Conservation (phyloP, 2,329 filamentous ascomycete species). For the Penicillium brevicompactum region DNA sequence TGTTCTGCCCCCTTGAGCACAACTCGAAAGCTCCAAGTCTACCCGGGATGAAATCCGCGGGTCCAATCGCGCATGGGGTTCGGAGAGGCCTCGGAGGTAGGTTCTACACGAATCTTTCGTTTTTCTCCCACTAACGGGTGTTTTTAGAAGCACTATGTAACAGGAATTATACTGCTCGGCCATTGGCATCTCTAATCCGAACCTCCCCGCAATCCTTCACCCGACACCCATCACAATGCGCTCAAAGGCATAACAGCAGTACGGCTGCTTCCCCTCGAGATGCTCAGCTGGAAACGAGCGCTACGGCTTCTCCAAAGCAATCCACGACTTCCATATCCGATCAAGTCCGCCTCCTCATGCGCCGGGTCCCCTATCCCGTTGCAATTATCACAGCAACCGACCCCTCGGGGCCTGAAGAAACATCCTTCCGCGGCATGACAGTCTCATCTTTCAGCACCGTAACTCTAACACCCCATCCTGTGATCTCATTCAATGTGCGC, state of each 20-base stretch:
- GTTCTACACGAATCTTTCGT: neutral
- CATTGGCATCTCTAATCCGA: neutral
- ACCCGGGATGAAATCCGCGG: slow-evolving; percentile 36
- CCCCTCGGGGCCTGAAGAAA: slow-evolving; percentile 28
- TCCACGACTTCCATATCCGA: slow-evolving; percentile 29
- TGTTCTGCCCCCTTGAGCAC: slow-evolving; percentile 14
- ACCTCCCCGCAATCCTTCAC: slow-evolving; percentile 3
- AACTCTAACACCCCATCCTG: slow-evolving; percentile 55
- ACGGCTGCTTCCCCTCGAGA: slow-evolving; percentile 10
- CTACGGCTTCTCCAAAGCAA: slow-evolving; percentile 1
- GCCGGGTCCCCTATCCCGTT: slow-evolving; percentile 59
- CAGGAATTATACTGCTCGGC: neutral
- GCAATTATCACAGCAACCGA: slow-evolving; percentile 56
- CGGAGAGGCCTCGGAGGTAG: slow-evolving; percentile 25
- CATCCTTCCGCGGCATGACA: slow-evolving; percentile 54
- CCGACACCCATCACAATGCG: slow-evolving; percentile 10
- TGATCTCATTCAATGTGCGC: slow-evolving; percentile 65
- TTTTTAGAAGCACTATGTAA: neutral
- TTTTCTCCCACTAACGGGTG: slow-evolving; percentile 2
- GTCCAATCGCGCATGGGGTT: slow-evolving; percentile 20
- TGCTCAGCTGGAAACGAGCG: neutral
- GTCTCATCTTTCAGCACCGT: slow-evolving; percentile 65
- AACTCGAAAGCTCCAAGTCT: slow-evolving; percentile 10
- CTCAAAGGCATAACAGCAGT: slow-evolving; percentile 22
- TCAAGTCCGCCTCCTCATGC: slow-evolving; percentile 52